phyloP scores from a whole-genome alignment of 2,329 filamentous ascomycete species.

The Orbilia ellipsospora region DNA sequence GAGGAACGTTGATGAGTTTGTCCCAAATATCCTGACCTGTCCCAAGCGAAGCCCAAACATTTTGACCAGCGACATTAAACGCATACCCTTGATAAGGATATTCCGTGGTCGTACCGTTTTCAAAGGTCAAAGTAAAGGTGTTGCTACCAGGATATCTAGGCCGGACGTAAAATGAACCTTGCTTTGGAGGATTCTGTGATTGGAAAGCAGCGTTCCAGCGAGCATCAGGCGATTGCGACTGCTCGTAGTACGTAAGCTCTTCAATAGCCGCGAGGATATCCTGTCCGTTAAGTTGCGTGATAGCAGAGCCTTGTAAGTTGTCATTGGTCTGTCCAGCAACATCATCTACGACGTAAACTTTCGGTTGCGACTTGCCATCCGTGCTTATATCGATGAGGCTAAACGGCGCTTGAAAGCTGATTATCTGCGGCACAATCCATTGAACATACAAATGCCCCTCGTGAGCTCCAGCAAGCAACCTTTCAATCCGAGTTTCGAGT shows the following conservation, averaged over 20 bases:
- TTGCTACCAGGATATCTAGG: constrained; percentile 43
- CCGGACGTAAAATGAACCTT: constrained; percentile 19
- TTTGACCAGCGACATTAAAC: constrained; percentile 19
- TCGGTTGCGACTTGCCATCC: constrained; percentile 37
- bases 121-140: constrained; percentile 45
- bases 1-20: constrained; percentile 35
- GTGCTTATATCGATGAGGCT: constrained; percentile 34
- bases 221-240: constrained; percentile 45
- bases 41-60: constrained; percentile 12
- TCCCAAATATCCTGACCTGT: constrained; percentile 32
- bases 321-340: not conserved
- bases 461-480: constrained; percentile 26
- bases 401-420: constrained; percentile 46
- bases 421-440: constrained; percentile 42
- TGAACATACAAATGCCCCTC: constrained; percentile 50
- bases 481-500: constrained; percentile 42
- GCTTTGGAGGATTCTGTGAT: constrained; percentile 46
- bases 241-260: constrained; percentile 37
- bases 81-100: constrained; percentile 34
- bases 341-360: constrained; percentile 28
- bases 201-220: constrained; percentile 47
- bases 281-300: constrained; percentile 48
- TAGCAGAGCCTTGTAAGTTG: constrained; percentile 21
- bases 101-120: constrained; percentile 40
- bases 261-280: constrained; percentile 38